Evolutionary conservation across 192 early-diverging fungal species (phyloP), one percentile per base, ranked within the genome.

Genomic region (Cladochytrium replicatum): DNA sequence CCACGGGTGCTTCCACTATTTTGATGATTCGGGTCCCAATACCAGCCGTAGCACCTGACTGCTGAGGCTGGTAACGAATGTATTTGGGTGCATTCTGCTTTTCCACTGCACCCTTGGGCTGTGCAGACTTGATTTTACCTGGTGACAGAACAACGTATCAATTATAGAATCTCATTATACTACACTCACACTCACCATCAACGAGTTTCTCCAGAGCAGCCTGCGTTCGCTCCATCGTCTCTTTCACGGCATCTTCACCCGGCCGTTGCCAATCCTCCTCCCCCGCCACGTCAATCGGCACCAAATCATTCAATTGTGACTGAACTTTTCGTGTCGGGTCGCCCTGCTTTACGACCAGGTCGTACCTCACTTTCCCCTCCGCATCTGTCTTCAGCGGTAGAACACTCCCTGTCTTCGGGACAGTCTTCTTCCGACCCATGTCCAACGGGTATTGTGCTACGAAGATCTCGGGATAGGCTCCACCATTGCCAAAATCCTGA

Each of bases 401-500:
- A 0, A 89, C 76, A 4, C 32, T 54, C 26, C 34, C 48, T 58
- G 42, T 60, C 4, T 32, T 30, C 13, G 42, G 59, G 30, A 62
- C 61, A 26, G 56, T 67, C 47, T 80, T 82, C 51, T 80, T 83
- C 5, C 85, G 75, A 6, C 96, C 96, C 88, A 99, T 86, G 48
- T 91, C 89, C 27, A 91, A 65, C 9, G 96, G 96, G 51, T 94
- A 97, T 61, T 99, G 96, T 2, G 81, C 79, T 34, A 87, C 65
- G 56, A 82, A 81, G 48, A 93, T 84, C 65, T 99, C 96, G 22
- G 96, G 96, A 55, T 84, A 99, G 0, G 96, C 91, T 27, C 96
- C 96, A 28, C 96, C 96, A 68, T 93, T 89, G 47, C 88, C 92
- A 80, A 86, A 99, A 58, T 99, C 93, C 67, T 77, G 32, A n/a